Evolutionary conservation across 2,329 filamentous ascomycete species (phyloP).

Genomic region (Fusarium protoensiforme): DNA sequence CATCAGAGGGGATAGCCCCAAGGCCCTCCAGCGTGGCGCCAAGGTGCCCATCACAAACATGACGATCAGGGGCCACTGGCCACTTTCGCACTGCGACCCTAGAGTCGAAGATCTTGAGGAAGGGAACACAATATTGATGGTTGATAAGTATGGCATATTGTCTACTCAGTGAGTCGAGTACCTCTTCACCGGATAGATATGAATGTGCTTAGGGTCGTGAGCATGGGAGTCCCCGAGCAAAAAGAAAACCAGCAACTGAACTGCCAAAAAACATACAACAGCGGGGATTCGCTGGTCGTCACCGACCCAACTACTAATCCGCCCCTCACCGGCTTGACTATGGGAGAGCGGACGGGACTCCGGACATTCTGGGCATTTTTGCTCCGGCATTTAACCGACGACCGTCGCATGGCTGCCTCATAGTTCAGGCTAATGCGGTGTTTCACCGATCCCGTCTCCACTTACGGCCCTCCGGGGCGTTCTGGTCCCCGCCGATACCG

Average conservation of each 20-base stretch:
- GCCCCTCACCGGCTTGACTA: background rate
- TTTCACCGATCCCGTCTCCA: background rate
- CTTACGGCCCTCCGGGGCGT: background rate
- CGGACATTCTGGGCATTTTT: background rate
- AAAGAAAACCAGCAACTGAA: background rate
- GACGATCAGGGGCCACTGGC: background rate
- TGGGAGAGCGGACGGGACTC: background rate
- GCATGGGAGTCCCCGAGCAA: no score
- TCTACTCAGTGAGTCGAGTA: fast-evolving
- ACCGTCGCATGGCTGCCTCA: background rate
- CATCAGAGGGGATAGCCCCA: background rate
- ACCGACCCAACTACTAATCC: background rate
- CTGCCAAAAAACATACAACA: background rate
- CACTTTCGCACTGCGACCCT: background rate
- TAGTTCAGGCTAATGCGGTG: background rate
- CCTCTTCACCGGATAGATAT: no score
- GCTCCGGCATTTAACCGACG: background rate
- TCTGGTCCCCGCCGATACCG: background rate
- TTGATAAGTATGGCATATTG: background rate
- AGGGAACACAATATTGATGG: background rate
- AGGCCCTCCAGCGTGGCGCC: background rate
- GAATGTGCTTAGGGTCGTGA: no score
- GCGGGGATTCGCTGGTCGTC: background rate
- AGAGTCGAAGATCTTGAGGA: fast-evolving
- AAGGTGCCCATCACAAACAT: background rate